Percentiles rank a stretch among this genome's conserved stretches.
phyloP scores from a whole-genome alignment of 2,329 filamentous ascomycete genomes.

The Neopestalotiopsis sp. region DNA sequence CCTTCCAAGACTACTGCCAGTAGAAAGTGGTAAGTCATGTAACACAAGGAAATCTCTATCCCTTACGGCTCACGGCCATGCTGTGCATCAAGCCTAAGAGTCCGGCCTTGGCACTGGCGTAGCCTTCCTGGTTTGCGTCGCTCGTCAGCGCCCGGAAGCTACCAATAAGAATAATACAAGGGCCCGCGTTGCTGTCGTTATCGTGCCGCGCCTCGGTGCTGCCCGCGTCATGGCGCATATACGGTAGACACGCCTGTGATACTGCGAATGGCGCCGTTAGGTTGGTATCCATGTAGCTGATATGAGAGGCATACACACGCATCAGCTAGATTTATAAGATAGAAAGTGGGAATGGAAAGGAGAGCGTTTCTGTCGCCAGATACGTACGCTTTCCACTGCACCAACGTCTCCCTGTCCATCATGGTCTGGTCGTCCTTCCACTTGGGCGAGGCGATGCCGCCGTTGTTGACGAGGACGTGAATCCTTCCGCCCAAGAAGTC shows the following conservation, averaged over 20 bases:
- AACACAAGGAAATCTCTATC: too few relatives aligned
- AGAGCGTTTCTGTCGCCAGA: background rate
- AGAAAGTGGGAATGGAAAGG: background rate
- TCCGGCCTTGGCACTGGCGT: constrained; percentile 47
- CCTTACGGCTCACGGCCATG: constrained; percentile 39
- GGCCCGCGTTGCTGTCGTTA: constrained; percentile 39
- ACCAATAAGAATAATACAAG: constrained; percentile 51
- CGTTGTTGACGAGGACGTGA: constrained; percentile 46
- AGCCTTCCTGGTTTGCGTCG: constrained; percentile 54
- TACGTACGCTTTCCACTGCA: constrained; percentile 46
- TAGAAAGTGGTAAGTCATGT: too few relatives aligned
- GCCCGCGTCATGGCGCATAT: constrained; percentile 39
- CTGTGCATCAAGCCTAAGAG: constrained; percentile 41
- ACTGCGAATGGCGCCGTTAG: constrained; percentile 51
- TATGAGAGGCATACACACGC: background rate
- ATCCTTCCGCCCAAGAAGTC: constrained; percentile 43
- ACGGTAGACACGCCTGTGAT: constrained; percentile 51
- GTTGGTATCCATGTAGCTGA: constrained; percentile 48
- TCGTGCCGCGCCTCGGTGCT: constrained; percentile 12
- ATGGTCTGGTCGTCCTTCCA: constrained; percentile 52
- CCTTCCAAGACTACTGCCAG: too few relatives aligned
- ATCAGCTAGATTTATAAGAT: background rate
- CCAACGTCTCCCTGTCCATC: constrained; percentile 47
- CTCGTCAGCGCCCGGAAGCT: constrained; percentile 51
- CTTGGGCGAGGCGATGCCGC: constrained; percentile 39